Evolutionary conservation across 495 filamentous ascomycete species (phyloP).

Genomic region (Hamigera avellanea): DNA sequence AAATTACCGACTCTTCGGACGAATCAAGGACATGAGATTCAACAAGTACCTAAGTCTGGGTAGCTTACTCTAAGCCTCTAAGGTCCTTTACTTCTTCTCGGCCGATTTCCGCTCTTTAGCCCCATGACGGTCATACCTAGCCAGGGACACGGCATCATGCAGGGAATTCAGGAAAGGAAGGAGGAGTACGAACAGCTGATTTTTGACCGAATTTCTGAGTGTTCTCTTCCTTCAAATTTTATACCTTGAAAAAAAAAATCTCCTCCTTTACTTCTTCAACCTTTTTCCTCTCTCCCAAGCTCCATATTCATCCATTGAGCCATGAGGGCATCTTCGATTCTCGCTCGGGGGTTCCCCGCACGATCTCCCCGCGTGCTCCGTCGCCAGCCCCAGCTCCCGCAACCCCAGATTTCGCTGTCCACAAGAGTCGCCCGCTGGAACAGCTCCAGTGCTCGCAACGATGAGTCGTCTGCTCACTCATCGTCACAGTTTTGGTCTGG

Average conservation of each 20-base stretch:
- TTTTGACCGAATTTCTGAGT: no score
- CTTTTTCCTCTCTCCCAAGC: conserved; percentile 1
- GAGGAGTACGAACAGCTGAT: no score
- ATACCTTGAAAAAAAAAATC: not conserved
- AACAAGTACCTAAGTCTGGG: no score
- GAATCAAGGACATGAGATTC: no score
- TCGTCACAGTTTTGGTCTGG: conserved; percentile 20
- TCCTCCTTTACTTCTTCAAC: not conserved
- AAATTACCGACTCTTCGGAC: no score
- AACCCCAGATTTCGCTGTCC: conserved; percentile 1
- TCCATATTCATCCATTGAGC: conserved; percentile 1
- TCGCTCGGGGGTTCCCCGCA: conserved; percentile 19
- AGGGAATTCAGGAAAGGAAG: no score
- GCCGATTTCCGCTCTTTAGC: no score
- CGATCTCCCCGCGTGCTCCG: conserved; percentile 14
- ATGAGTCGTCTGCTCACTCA: conserved; percentile 6
- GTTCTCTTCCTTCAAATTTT: not conserved
- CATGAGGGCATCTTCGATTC: conserved; percentile 15
- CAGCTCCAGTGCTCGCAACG: conserved; percentile 8
- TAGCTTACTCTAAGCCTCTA: no score
- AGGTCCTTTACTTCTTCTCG: no score
- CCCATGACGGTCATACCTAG: no score
- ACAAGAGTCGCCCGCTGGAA: conserved; percentile 9
- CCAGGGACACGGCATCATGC: no score
- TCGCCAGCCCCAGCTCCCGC: conserved; percentile 12